Evolutionary conservation across 2,329 filamentous ascomycete species (phyloP).

Genomic region (Talaromyces sp.): DNA sequence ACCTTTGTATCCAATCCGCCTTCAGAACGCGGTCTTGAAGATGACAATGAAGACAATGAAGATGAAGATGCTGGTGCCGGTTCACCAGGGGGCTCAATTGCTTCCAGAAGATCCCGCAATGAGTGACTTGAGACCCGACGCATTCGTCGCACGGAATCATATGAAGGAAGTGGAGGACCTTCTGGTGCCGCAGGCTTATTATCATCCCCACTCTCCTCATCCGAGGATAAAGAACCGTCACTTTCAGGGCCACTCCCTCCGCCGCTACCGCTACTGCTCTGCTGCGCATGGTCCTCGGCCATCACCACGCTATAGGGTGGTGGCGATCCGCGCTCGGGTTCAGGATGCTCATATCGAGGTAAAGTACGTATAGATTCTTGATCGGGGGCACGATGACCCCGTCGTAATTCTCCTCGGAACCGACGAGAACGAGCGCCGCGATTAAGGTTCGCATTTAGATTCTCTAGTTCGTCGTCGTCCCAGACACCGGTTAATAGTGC

Average conservation of each 20-base stretch:
- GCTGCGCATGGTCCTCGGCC: conserved; percentile 1
- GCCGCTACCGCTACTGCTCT: neutral
- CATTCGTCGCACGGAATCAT: conserved; percentile 20
- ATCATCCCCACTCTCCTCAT: neutral
- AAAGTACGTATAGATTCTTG: neutral
- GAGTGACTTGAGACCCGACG: conserved; percentile 16
- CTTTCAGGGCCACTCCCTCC: neutral
- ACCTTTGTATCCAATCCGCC: conserved; percentile 10
- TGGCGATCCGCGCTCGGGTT: neutral
- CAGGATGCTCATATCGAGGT: neutral
- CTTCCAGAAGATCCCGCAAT: conserved; percentile 24
- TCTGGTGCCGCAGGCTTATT: neutral
- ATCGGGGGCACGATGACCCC: neutral
- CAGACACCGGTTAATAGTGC: conserved; percentile 10
- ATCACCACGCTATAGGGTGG: conserved; percentile 16
- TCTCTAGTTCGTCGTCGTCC: neutral
- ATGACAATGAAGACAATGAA: conserved; percentile 9
- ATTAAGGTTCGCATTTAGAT: neutral
- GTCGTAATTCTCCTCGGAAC: neutral
- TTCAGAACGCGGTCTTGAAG: conserved; percentile 12
- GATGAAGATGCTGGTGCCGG: conserved; percentile 18
- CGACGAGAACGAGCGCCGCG: neutral
- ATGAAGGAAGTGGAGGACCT: conserved; percentile 14
- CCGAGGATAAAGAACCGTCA: neutral
- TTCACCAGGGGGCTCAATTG: conserved; percentile 24